Evolutionary conservation across 495 filamentous ascomycete genomes (phyloP).

Genomic region (Tuber borchii): DNA sequence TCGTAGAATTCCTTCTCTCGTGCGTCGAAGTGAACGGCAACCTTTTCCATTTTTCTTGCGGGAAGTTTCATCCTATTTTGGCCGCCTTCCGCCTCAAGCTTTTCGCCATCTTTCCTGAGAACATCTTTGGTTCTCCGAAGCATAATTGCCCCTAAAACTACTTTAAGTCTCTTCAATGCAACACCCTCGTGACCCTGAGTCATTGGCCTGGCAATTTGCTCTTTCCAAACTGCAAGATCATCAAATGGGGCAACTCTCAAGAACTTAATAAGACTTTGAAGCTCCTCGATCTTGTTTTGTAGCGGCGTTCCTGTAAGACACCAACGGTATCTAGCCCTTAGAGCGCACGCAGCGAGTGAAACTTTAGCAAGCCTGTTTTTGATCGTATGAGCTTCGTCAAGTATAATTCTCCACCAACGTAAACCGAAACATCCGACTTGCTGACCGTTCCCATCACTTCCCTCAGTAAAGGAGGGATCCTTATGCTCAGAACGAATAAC

Average conservation of each 20-base stretch:
- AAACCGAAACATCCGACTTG: slow-evolving; percentile 75
- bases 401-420: slow-evolving; percentile 89
- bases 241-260: slow-evolving; percentile 86
- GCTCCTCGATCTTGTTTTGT: slow-evolving; percentile 96
- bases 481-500: slow-evolving; percentile 84
- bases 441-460: slow-evolving; percentile 23
- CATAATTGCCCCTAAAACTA: slow-evolving; percentile 86
- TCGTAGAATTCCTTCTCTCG: slow-evolving; percentile 81
- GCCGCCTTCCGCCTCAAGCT: slow-evolving; percentile 48
- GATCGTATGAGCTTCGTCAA: slow-evolving; percentile 96
- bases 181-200: slow-evolving; percentile 76
- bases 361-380: slow-evolving; percentile 96
- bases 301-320: slow-evolving; percentile 92
- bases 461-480: slow-evolving; percentile 48
- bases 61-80: slow-evolving; percentile 62
- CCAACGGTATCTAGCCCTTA: slow-evolving; percentile 82
- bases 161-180: slow-evolving; percentile 79
- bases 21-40: slow-evolving; percentile 69
- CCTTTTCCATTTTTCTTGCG: slow-evolving; percentile 74
- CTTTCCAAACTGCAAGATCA: slow-evolving; percentile 74
- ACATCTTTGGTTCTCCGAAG: slow-evolving; percentile 94
- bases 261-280: slow-evolving; percentile 88
- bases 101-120: slow-evolving; percentile 73
- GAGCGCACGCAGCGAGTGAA: slow-evolving; percentile 75
- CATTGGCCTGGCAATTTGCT: slow-evolving; percentile 78